phyloP scores from a whole-genome alignment of 345 rosid genomes.

The Adansonia digitata region DNA sequence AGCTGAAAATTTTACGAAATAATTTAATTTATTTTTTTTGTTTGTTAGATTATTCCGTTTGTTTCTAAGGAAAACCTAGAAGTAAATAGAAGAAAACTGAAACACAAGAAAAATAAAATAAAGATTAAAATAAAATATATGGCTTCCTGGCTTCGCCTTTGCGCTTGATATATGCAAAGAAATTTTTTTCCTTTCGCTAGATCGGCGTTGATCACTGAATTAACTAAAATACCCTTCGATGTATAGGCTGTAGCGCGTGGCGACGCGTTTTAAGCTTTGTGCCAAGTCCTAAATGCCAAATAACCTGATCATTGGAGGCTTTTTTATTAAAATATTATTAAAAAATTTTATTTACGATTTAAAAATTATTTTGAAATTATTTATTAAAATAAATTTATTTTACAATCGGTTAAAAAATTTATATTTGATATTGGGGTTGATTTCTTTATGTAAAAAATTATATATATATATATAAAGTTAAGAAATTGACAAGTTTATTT shows the following conservation, averaged over 20 bases:
- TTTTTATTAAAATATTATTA: too few species aligned
- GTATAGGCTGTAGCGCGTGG: not conserved
- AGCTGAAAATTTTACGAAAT: not conserved
- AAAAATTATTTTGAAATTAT: too few species aligned
- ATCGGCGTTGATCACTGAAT: not conserved
- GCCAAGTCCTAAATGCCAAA: not conserved
- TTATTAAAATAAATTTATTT: too few species aligned
- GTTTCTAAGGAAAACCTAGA: constrained; percentile 18
- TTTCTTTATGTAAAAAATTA: too few species aligned
- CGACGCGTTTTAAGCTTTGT: not conserved
- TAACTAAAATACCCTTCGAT: not conserved
- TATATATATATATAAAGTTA: too few species aligned
- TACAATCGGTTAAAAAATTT: too few species aligned
- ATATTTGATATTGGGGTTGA: too few species aligned
- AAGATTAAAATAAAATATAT: not conserved
- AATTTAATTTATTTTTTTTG: not conserved
- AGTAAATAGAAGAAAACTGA: not conserved
- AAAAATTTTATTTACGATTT: too few species aligned
- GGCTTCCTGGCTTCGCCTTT: not conserved
- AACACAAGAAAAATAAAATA: not conserved
- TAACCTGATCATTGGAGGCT: too few species aligned
- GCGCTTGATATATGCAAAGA: not conserved
- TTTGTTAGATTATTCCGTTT: not conserved
- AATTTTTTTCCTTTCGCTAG: not conserved
- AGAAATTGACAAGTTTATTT: too few species aligned